These are phyloP conservation scores for rapeseed (Brassica napus) DNA, from an alignment of 345 rosid genomes.

Conservation along the genomic window DNA sequence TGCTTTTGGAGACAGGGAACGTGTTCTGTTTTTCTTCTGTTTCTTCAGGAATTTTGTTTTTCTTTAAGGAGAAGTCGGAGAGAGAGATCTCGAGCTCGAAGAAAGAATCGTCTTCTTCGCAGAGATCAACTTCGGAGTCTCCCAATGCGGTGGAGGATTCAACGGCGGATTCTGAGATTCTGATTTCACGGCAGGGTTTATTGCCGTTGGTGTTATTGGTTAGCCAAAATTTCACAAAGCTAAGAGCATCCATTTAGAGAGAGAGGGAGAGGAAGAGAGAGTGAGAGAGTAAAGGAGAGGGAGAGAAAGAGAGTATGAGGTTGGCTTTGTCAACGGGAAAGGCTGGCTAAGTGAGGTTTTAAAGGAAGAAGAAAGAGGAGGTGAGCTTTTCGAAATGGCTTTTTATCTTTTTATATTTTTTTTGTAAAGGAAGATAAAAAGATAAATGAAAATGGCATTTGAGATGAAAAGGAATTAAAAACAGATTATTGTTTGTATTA, in stretches of 20 bases:
- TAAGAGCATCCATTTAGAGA: slow-evolving; percentile 64
- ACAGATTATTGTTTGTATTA: slow-evolving; percentile 4
- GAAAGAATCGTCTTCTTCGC: slow-evolving; percentile 84
- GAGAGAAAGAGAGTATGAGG: slow-evolving; percentile 10
- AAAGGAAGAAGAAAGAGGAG: slow-evolving; percentile 26
- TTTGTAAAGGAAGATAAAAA: slow-evolving; percentile 3
- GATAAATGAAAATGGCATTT: slow-evolving; percentile 25
- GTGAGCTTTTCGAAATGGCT: slow-evolving; percentile 54
- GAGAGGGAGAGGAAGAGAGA: slow-evolving; percentile 1
- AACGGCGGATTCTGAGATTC: slow-evolving; percentile 27
- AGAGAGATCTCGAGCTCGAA: slow-evolving; percentile 81
- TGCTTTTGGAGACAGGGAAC: slow-evolving; percentile 54
- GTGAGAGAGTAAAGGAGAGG: background rate
- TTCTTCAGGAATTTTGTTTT: slow-evolving; percentile 6
- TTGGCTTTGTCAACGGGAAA: slow-evolving; percentile 37
- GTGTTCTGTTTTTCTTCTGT: slow-evolving; percentile 33
- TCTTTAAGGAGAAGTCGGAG: slow-evolving; percentile 40
- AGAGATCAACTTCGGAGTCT: slow-evolving; percentile 43
- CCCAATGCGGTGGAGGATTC: slow-evolving; percentile 25
- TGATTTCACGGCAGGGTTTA: slow-evolving; percentile 39
- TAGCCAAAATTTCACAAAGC: slow-evolving; percentile 61
- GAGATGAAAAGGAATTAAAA: background rate
- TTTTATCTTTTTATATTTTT: slow-evolving; percentile 13
- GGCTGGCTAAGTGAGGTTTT: slow-evolving; percentile 7
- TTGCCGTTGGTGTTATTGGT: slow-evolving; percentile 33